These are phyloP conservation scores for Blastomyces percursus DNA, from an alignment of 2,329 filamentous ascomycete species.

Conservation along the genomic window DNA sequence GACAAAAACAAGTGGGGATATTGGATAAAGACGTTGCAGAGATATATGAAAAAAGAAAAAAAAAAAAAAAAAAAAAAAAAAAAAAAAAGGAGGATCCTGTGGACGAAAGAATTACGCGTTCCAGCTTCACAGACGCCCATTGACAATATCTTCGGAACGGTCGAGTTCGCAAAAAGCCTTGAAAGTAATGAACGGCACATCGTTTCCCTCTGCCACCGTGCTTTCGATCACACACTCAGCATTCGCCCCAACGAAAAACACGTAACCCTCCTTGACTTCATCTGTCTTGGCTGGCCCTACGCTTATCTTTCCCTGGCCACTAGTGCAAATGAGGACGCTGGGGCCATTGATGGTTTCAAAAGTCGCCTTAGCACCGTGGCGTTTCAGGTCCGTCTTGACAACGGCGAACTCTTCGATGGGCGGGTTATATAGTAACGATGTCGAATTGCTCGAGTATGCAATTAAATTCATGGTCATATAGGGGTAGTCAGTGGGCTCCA, in stretches of 20 bases:
- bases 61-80: neutral
- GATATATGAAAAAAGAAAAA: neutral
- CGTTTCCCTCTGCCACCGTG: slow-evolving; percentile 36
- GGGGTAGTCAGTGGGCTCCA: slow-evolving; percentile 73
- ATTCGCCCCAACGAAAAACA: slow-evolving; percentile 78
- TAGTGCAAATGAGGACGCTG: slow-evolving; percentile 85
- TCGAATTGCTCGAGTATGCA: slow-evolving; percentile 67
- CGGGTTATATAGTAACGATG: slow-evolving; percentile 72
- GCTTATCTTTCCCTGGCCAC: slow-evolving; percentile 68
- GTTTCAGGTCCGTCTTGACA: slow-evolving; percentile 64
- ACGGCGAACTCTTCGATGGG: slow-evolving; percentile 96
- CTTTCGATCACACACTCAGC: slow-evolving; percentile 73
- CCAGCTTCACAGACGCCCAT: slow-evolving; percentile 21
- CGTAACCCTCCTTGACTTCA: slow-evolving; percentile 60
- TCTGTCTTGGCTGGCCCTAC: slow-evolving; percentile 67
- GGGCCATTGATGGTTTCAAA: slow-evolving; percentile 82
- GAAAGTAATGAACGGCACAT: slow-evolving; percentile 69
- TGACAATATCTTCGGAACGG: slow-evolving; percentile 32
- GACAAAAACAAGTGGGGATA: neutral
- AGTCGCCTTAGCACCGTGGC: slow-evolving; percentile 63
- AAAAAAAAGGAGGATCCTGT: neutral
- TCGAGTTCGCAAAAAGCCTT: slow-evolving; percentile 87
- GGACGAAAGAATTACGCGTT: neutral
- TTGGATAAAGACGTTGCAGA: neutral
- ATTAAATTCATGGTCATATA: slow-evolving; percentile 72